phyloP scores from a whole-genome alignment of 2,329 filamentous ascomycete species.

The Metarhizium sp. region DNA sequence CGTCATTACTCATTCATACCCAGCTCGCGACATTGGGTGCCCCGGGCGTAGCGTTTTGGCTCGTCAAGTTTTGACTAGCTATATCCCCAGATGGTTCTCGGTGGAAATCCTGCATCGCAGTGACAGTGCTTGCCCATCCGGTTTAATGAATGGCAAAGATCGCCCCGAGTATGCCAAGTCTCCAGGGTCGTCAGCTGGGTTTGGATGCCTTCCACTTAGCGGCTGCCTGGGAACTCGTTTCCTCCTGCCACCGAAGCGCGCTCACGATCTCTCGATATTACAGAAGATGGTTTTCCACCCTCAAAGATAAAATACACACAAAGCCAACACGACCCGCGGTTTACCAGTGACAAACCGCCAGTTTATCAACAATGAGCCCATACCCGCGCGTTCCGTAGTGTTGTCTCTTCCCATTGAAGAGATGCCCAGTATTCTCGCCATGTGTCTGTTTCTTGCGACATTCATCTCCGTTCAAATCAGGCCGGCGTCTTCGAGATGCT shows the following conservation, averaged over 20 bases:
- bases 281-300: constrained; percentile 33
- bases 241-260: not conserved
- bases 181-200: not conserved
- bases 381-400: constrained; percentile 9
- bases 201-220: not conserved
- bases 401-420: constrained; percentile 25
- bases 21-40: not conserved
- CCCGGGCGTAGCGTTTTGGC: not conserved
- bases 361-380: constrained; percentile 9
- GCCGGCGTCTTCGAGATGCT: constrained; percentile 18
- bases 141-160: not conserved
- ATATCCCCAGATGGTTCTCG: not conserved
- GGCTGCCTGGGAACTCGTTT: not conserved
- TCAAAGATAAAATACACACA: constrained; percentile 35
- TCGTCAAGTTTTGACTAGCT: not conserved
- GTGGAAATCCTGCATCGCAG: not conserved
- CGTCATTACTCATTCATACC: not conserved
- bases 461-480: constrained; percentile 13
- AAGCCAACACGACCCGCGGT: constrained; percentile 18
- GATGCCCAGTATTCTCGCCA: constrained; percentile 20
- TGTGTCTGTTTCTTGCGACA: not conserved
- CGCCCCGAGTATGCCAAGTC: not conserved
- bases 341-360: constrained; percentile 11
- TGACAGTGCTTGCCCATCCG: not conserved
- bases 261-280: constrained; percentile 27